These are phyloP conservation scores for Peniophora sp. DNA, from an alignment of 1,284 basidiomycete genomes.

Conservation along the genomic window DNA sequence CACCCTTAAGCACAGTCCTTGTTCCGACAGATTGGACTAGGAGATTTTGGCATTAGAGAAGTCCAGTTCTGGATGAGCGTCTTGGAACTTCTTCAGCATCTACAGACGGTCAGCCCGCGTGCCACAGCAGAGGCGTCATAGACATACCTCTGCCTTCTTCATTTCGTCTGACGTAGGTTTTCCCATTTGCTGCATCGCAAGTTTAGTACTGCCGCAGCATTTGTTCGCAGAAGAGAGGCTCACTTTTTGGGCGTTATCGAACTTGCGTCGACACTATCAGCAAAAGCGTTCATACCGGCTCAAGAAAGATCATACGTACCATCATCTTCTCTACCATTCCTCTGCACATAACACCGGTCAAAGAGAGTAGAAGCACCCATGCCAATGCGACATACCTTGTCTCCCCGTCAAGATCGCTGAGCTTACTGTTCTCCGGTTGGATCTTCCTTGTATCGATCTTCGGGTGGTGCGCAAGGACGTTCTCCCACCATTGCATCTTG, in stretches of 20 bases:
- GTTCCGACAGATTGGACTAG: conserved; percentile 23
- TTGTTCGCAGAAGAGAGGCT: conserved; percentile 2
- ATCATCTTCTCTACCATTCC: conserved; percentile 99
- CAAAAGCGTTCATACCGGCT: conserved; percentile 3
- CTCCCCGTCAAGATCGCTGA: conserved; percentile 93
- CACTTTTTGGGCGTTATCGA: conserved; percentile 96
- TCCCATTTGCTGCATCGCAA: conserved; percentile 75
- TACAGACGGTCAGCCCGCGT: conserved; percentile 19
- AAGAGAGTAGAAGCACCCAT: conserved; percentile 2
- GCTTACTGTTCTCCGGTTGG: conserved; percentile 89
- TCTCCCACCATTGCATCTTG: conserved; percentile 94
- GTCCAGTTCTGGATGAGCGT: conserved; percentile 87
- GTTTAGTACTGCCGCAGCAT: too few species aligned
- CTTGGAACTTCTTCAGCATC: conserved; percentile 86
- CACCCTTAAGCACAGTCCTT: background rate
- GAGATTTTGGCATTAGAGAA: conserved; percentile 89
- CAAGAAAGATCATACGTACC: conserved; percentile 57
- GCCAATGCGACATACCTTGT: conserved; percentile 52
- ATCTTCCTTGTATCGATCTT: conserved; percentile 98
- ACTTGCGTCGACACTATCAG: conserved; percentile 39
- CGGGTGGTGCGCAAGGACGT: conserved; percentile 90
- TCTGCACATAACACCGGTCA: conserved; percentile 32
- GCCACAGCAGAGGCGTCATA: background rate
- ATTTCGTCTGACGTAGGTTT: conserved; percentile 89
- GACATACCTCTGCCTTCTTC: conserved; percentile 77